Evolutionary conservation across 768 basidiomycete genomes (phyloP).

Genomic region (Lanmaoa rubissima): DNA sequence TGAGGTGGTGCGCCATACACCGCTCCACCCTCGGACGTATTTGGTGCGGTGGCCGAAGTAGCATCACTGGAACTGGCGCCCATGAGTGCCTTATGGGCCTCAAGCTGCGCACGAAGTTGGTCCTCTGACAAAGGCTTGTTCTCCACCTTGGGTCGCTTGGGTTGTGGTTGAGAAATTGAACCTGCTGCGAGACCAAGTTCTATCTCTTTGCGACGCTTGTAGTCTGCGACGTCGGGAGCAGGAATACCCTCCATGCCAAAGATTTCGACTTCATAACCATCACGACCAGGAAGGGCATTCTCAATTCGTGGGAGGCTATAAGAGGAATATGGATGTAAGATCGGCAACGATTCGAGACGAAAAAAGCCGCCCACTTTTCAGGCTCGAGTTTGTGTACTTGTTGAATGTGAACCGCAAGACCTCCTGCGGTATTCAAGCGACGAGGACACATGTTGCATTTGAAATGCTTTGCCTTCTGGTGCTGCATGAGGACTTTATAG

Average conservation of each 20-base stretch:
- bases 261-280: conserved; percentile 98
- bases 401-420: conserved; percentile 95
- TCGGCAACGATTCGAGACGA: background rate
- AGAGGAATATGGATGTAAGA: conserved; percentile 8
- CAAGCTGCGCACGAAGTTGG: conserved; percentile 80
- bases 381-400: conserved; percentile 99
- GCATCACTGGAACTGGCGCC: conserved; percentile 46
- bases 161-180: conserved; percentile 75
- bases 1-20: conserved; percentile 78
- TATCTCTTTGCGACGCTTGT: conserved; percentile 93
- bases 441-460: conserved; percentile 96
- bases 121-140: conserved; percentile 78
- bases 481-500: conserved; percentile 87
- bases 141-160: conserved; percentile 79
- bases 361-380: conserved; percentile 48
- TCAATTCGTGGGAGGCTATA: conserved; percentile 82
- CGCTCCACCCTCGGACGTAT: conserved; percentile 40
- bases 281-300: conserved; percentile 93
- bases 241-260: conserved; percentile 99
- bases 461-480: conserved; percentile 99
- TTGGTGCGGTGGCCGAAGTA: conserved; percentile 33
- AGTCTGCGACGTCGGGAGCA: conserved; percentile 90
- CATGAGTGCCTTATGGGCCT: conserved; percentile 92
- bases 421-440: conserved; percentile 94
- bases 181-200: conserved; percentile 85